Conservation (phyloP, 257 asterid species). For the Fraxinus excelsior region DNA sequence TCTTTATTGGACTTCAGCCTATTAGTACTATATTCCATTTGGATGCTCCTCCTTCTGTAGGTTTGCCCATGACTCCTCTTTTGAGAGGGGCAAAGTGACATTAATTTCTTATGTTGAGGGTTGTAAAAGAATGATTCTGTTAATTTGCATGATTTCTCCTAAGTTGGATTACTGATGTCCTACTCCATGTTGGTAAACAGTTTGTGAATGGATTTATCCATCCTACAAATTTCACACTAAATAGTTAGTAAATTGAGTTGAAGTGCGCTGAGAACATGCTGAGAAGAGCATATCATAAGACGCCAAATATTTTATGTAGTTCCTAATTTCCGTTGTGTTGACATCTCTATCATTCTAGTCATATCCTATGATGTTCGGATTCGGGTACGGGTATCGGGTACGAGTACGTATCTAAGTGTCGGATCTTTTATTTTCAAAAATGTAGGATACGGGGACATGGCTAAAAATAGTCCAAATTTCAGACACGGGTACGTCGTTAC, state of each 20-base stretch:
- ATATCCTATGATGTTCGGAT: too few species aligned
- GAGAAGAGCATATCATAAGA: neutral
- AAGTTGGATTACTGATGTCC: neutral
- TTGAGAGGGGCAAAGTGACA: neutral
- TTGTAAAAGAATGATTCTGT: neutral
- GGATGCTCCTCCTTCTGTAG: neutral
- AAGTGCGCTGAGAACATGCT: neutral
- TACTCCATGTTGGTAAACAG: neutral
- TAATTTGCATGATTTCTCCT: neutral
- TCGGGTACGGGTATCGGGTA: too few species aligned
- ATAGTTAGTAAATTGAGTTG: neutral
- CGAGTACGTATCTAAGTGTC: too few species aligned
- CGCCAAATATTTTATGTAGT: neutral
- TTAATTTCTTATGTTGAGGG: neutral
- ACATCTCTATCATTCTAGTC: too few species aligned
- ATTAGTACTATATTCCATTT: neutral
- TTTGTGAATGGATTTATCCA: neutral
- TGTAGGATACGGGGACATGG: too few species aligned
- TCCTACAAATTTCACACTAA: neutral
- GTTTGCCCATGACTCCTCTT: neutral
- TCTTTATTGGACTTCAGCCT: neutral
- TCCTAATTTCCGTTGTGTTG: neutral
- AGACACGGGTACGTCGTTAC: too few species aligned
- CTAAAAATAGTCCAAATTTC: too few species aligned
- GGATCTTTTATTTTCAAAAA: too few species aligned